Base-by-base conservation (phyloP, 345 rosid species). In the Gossypium stocksii region DNA sequence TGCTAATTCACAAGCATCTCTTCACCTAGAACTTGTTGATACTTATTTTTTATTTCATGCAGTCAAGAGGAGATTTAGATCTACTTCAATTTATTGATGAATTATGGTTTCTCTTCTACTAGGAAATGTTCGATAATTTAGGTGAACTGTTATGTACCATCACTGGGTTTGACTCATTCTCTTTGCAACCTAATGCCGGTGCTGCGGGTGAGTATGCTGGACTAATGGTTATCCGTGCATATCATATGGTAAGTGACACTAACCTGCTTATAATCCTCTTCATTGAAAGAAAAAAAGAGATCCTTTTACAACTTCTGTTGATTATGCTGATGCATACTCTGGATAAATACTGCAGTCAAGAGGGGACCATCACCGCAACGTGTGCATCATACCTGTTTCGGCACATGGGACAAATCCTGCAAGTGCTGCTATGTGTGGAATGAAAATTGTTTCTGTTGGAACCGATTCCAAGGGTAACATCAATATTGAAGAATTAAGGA, bases 391-490 rank as follows among this genome's bases (percentile, higher is more conserved):
- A 52, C 98, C 99, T 54, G 98, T 93, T 77, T 96, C 99, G 71
- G 99, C 99, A 70, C 99, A 96, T 66, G 98, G 98, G 62, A 96
- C 98, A 79, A 96, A 96, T 82, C 99, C 99, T 82, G 99, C 99
- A 20, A 96, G 92, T 83, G 99, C 99, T 85, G 97, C 99, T 54
- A 93, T 93, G 98, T 91, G 97, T 58, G 99, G 99, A 23, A 96
- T 96, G 99, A 96, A 96, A 82, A 96, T 96, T 78, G 87, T 96
- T 74, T 64, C 91, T 19, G 91, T 96, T 79, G 99, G 99, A 81
- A 93, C 98, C 72, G 98, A 93, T 84, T 89, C 97, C 72, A 91
- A 91, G 86, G 99, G 99, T 76, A 96, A 96, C 83, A 93, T 96
- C 81, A 93, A 91, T 85, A 89, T 96, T 60, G 92, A 83, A 77